These are phyloP conservation scores for Starmerella tilneyi DNA, from an alignment of 805 yeast genomes.

Conservation along the genomic window DNA sequence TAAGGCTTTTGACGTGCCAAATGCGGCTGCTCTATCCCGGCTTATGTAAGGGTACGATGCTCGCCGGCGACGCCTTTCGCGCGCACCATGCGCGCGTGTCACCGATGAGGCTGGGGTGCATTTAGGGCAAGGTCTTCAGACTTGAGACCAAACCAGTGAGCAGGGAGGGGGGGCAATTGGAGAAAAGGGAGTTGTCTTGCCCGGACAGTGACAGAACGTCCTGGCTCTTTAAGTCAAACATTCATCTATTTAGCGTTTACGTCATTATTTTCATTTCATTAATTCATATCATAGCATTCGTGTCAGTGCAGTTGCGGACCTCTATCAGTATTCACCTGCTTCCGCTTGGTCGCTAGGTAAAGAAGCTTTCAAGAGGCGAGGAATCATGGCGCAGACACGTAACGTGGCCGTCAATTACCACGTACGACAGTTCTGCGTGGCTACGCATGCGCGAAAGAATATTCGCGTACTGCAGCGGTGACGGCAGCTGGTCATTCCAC, in stretches of 20 bases:
- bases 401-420: constrained; percentile 19
- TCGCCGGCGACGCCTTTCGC: too few relatives aligned
- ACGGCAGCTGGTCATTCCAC: constrained; percentile 20
- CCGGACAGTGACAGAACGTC: too few relatives aligned
- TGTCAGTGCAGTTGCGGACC: background rate
- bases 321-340: background rate
- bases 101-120: constrained; percentile 2
- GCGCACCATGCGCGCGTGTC: background rate
- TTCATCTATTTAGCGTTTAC: too few relatives aligned
- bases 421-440: constrained; percentile 17
- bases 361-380: constrained; percentile 8
- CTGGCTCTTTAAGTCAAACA: too few relatives aligned
- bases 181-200: too few relatives aligned
- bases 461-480: constrained; percentile 21
- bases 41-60: too few relatives aligned
- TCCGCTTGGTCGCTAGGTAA: background rate
- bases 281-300: background rate
- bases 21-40: too few relatives aligned
- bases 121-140: constrained; percentile 2
- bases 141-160: too few relatives aligned
- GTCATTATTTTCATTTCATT: background rate
- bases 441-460: constrained; percentile 13
- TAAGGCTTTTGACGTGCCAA: too few relatives aligned
- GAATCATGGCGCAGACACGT: constrained; percentile 5
- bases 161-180: too few relatives aligned